Evolutionary conservation across 306 rosid species (phyloP).

Genomic region (Cotoneaster glaucophyllus): DNA sequence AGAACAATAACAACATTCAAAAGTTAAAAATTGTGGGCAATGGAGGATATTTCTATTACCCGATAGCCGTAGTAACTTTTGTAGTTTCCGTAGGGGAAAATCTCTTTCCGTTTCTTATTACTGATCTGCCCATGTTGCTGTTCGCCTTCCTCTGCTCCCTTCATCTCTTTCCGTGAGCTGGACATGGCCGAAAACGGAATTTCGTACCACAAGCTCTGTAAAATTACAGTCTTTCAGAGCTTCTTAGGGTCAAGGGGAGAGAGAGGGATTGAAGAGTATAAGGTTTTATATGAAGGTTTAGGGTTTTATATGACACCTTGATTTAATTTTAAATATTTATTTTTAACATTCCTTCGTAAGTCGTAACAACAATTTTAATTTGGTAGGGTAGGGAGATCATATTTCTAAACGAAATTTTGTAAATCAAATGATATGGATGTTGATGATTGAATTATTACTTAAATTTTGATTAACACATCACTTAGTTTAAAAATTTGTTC

Average conservation of each 20-base stretch:
- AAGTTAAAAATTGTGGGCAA: not conserved
- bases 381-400: too few relatives aligned
- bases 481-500: too few relatives aligned
- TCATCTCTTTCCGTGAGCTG: not conserved
- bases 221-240: not conserved
- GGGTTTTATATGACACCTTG: not conserved
- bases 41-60: slow-evolving; percentile 23
- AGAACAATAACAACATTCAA: not conserved
- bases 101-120: slow-evolving; percentile 34
- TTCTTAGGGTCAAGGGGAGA: not conserved
- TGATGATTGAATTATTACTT: too few relatives aligned
- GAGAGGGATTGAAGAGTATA: not conserved
- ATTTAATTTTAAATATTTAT: too few relatives aligned
- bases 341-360: too few relatives aligned
- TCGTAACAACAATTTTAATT: too few relatives aligned
- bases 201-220: not conserved
- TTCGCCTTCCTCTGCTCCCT: slow-evolving; percentile 18
- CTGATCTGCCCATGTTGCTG: slow-evolving; percentile 5
- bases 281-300: not conserved
- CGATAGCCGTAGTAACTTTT: slow-evolving; percentile 83
- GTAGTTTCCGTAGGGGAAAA: slow-evolving; percentile 77
- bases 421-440: too few relatives aligned
- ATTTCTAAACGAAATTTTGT: too few relatives aligned
- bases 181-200: not conserved
- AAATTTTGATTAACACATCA: too few relatives aligned